Evolutionary conservation across 2,329 filamentous ascomycete species (phyloP).

Genomic region (Aureobasidium subglaciale): DNA sequence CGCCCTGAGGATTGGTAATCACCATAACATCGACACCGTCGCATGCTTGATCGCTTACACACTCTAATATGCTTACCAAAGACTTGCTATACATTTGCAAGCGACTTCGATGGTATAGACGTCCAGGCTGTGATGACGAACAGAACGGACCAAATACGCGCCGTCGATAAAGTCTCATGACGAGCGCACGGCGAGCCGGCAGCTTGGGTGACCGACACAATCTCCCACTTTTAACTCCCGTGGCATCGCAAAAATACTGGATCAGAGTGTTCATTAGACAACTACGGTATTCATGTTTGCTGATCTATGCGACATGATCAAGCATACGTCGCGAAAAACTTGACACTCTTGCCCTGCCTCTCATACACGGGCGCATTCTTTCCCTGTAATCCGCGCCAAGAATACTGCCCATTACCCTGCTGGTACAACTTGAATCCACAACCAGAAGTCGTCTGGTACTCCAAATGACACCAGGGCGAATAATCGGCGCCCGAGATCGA

Average conservation of each 20-base stretch:
- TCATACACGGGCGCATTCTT: slow-evolving; percentile 20
- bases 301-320: slow-evolving; percentile 11
- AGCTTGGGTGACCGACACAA: background rate
- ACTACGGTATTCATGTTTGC: too few relatives aligned
- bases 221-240: background rate
- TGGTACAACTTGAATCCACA: slow-evolving; percentile 18
- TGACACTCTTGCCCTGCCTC: slow-evolving; percentile 20
- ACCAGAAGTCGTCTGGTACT: slow-evolving; percentile 14
- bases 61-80: too few relatives aligned
- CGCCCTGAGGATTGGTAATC: slow-evolving; percentile 1
- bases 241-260: too few relatives aligned
- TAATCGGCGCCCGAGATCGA: slow-evolving; percentile 20
- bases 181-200: too few relatives aligned
- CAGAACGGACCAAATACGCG: too few relatives aligned
- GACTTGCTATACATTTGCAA: too few relatives aligned
- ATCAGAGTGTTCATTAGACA: too few relatives aligned
- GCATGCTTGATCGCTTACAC: too few relatives aligned
- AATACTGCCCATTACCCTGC: slow-evolving; percentile 20
- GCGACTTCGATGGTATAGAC: too few relatives aligned
- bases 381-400: slow-evolving; percentile 19
- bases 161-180: too few relatives aligned
- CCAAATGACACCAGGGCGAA: slow-evolving; percentile 22
- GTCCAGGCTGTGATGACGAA: too few relatives aligned
- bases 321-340: slow-evolving; percentile 20
- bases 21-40: background rate